Evolutionary conservation across 208 protist species (phyloP), one percentile per base, ranked within the genome.

Genomic region (Crithidia thermophila): DNA sequence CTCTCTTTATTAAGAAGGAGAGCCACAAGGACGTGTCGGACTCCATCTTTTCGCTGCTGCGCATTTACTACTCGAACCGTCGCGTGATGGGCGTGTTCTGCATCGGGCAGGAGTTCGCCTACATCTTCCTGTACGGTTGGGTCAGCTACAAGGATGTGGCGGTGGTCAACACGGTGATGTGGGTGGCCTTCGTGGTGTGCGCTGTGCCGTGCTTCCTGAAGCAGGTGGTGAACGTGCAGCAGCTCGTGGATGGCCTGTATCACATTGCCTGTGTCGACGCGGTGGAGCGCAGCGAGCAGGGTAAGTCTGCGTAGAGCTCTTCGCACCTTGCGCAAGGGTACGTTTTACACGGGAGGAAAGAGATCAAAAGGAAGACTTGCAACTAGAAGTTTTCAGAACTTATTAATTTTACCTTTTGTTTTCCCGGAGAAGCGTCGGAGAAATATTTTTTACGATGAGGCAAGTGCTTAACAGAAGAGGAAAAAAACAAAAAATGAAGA

Each of bases 91-190:
- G 78, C 21, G 62, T 81, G 10, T 65, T 96, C 4, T 98, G 94
- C 71, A 62, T 97, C 28, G 93, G 90, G 7, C 95, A 98, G 77
- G 94, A 98, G 88, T 90, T 97, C 58, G 88, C 88, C 23, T 98
- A 97, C 73, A 72, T 98, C 27, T 60, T 85, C 10, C 71, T 98
- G 11, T 98, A 97, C 71, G 86, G 81, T 13, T 83, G 81, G 53
- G 53, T 80, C 46, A 68, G 74, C 33, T 93, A 93, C 58, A 46
- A 50, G 33, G 46, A 68, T 23, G 74, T 80, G 10, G 58, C 42
- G 18, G 49, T 36, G 14, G 42, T 85, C n/a, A 59, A 46, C 27
- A 21, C 23, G 1, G 25, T 69, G 16, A 27, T 92, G 20, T 75
- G 85, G 55, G 70, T 68, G 37, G 56, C 73, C 57, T 75, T 82